These are phyloP conservation scores for Fragilaria crotonensis DNA, from an alignment of 108 stramenopile genomes.

Conservation along the genomic window DNA sequence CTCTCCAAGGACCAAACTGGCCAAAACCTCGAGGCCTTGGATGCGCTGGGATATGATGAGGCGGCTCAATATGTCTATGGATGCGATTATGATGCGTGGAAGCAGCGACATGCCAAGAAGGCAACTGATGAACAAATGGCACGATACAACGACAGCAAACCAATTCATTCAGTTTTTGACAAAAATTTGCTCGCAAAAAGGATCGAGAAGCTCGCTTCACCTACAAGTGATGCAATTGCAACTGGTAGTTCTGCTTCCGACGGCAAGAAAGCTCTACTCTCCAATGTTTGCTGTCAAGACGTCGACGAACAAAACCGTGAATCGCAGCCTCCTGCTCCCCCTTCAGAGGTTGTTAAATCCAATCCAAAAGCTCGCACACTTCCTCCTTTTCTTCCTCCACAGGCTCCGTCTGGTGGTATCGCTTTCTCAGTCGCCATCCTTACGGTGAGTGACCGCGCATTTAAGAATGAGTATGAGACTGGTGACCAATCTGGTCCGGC, in stretches of 20 bases:
- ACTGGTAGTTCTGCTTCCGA: background rate
- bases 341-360: background rate
- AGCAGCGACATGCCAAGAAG: slow-evolving; percentile 64
- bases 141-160: slow-evolving; percentile 60
- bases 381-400: slow-evolving; percentile 15
- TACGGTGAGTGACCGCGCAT: slow-evolving; percentile 83
- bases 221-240: background rate
- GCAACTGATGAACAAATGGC: slow-evolving; percentile 77
- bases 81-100: slow-evolving; percentile 78
- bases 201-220: slow-evolving; percentile 7
- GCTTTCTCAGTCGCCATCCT: slow-evolving; percentile 59
- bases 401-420: slow-evolving; percentile 25
- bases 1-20: slow-evolving; percentile 36
- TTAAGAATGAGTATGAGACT: slow-evolving; percentile 49
- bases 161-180: slow-evolving; percentile 70
- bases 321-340: background rate
- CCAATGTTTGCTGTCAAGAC: slow-evolving; percentile 88
- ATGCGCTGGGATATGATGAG: slow-evolving; percentile 81
- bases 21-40: slow-evolving; percentile 24
- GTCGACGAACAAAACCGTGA: too few species aligned
- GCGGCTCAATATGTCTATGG: slow-evolving; percentile 82
- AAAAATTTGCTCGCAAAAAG: slow-evolving; percentile 52
- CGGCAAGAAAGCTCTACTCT: slow-evolving; percentile 28
- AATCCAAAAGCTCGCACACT: slow-evolving; percentile 3
- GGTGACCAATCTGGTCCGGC: slow-evolving; percentile 86